phyloP scores from a whole-genome alignment of 1,284 basidiomycete genomes.

The Termitomyces sp. region DNA sequence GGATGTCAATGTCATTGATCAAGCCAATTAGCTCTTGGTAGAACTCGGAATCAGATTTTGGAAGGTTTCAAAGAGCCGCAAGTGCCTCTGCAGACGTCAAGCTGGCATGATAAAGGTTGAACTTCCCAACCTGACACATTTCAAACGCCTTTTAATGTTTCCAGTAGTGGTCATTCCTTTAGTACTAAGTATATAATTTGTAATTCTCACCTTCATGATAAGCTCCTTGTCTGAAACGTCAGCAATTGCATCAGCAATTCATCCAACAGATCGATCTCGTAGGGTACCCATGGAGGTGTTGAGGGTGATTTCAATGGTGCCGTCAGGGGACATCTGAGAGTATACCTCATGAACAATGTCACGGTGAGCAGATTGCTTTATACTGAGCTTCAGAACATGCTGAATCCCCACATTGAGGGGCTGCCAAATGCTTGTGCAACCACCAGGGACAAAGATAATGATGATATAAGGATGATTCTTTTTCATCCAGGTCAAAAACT shows the following conservation, averaged over 20 bases:
- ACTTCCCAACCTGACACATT: constrained; percentile 14
- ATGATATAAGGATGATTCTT: no score
- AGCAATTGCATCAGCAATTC: constrained; percentile 16
- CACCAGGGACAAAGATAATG: no score
- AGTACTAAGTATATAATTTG: background rate
- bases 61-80: constrained; percentile 15
- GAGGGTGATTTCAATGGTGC: no score
- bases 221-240: constrained; percentile 12
- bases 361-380: no score
- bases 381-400: no score
- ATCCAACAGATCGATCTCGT: constrained; percentile 14
- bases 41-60: constrained; percentile 17
- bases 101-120: constrained; percentile 18
- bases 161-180: background rate
- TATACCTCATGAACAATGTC: no score
- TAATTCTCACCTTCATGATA: constrained; percentile 17
- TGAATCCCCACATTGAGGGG: no score
- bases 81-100: constrained; percentile 15
- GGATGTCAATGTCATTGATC: background rate
- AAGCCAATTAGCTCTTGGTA: constrained; percentile 8
- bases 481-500: no score
- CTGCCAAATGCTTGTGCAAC: no score
- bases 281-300: no score
- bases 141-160: constrained; percentile 13
- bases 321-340: no score